These are phyloP conservation scores for Penstemon newberryi DNA, from an alignment of 257 asterid genomes.

Conservation along the genomic window DNA sequence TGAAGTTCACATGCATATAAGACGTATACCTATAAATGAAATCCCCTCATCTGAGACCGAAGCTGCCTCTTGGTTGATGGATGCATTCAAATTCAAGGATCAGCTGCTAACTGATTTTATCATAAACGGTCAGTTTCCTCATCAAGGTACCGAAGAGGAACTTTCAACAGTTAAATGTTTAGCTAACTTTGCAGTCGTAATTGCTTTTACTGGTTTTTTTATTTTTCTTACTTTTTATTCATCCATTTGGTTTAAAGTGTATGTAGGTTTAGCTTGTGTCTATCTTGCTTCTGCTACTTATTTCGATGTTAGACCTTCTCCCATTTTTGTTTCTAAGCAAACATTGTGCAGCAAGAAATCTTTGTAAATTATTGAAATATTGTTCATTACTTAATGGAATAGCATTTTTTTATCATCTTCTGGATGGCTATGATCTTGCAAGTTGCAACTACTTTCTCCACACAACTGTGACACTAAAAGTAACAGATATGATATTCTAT, in stretches of 20 bases:
- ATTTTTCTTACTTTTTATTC: constrained; percentile 65
- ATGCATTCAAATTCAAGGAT: constrained; percentile 63
- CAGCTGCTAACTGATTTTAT: constrained; percentile 60
- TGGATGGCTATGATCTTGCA: neutral
- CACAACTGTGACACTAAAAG: too few relatives aligned
- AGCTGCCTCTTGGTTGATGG: constrained; percentile 68
- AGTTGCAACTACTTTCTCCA: neutral
- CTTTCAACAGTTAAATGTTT: constrained; percentile 65
- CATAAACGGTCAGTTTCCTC: constrained; percentile 67
- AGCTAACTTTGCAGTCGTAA: constrained; percentile 52
- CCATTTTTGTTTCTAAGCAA: constrained; percentile 34
- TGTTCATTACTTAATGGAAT: too few relatives aligned
- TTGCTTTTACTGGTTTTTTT: constrained; percentile 50
- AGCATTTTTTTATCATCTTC: neutral
- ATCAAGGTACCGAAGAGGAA: constrained; percentile 63
- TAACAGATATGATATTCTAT: too few relatives aligned
- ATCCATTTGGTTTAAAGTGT: constrained; percentile 67
- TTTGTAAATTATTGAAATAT: constrained; percentile 24
- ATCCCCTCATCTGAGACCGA: constrained; percentile 60
- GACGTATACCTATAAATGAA: constrained; percentile 49
- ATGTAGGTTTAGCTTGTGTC: constrained; percentile 61
- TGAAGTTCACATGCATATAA: constrained; percentile 83
- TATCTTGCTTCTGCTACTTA: constrained; percentile 54
- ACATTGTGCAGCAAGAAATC: constrained; percentile 29
- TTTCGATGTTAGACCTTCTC: constrained; percentile 53